Percentiles rank a stretch among this genome's conserved stretches.
phyloP scores from a whole-genome alignment of 108 stramenopile species.

The Pseudonitzschia pungens region DNA sequence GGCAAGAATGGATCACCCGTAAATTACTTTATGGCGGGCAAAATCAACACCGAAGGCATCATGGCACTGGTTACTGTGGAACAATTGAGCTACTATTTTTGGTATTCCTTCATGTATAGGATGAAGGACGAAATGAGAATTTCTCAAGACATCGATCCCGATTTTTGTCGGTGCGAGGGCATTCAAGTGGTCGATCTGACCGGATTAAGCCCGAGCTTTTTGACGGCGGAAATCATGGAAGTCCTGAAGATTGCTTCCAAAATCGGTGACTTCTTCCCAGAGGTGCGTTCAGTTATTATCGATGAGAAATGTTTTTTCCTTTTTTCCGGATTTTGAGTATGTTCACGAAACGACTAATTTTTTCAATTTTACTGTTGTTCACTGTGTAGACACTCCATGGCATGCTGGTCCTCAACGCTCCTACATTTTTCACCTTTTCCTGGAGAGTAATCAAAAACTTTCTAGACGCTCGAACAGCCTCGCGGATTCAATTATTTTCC shows the following conservation, averaged over 20 bases:
- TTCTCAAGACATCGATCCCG: slow-evolving; percentile 30
- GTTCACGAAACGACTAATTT: neutral
- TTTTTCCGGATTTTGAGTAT: neutral
- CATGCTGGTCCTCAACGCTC: slow-evolving; percentile 59
- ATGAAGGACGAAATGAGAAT: slow-evolving; percentile 33
- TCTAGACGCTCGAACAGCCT: slow-evolving; percentile 50
- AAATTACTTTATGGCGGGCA: slow-evolving; percentile 45
- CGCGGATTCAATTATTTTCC: slow-evolving; percentile 42
- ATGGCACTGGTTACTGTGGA: slow-evolving; percentile 26
- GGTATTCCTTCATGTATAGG: slow-evolving; percentile 45
- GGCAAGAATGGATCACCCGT: slow-evolving; percentile 52
- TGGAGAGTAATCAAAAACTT: slow-evolving; percentile 52
- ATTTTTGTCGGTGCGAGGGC: slow-evolving; percentile 51
- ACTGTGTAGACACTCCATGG: slow-evolving; percentile 35
- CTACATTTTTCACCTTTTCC: slow-evolving; percentile 51
- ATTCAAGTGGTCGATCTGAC: slow-evolving; percentile 62
- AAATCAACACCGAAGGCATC: slow-evolving; percentile 47
- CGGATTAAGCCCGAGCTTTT: slow-evolving; percentile 47
- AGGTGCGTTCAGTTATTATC: slow-evolving; percentile 14
- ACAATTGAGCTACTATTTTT: slow-evolving; percentile 34
- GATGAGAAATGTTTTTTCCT: neutral
- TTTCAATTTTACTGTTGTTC: neutral
- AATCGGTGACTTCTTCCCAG: slow-evolving; percentile 45
- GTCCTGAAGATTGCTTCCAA: slow-evolving; percentile 53
- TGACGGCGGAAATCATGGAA: slow-evolving; percentile 56